Conservation (phyloP, 176 grass and related monocot genomes). For the Ensete ventricosum region DNA sequence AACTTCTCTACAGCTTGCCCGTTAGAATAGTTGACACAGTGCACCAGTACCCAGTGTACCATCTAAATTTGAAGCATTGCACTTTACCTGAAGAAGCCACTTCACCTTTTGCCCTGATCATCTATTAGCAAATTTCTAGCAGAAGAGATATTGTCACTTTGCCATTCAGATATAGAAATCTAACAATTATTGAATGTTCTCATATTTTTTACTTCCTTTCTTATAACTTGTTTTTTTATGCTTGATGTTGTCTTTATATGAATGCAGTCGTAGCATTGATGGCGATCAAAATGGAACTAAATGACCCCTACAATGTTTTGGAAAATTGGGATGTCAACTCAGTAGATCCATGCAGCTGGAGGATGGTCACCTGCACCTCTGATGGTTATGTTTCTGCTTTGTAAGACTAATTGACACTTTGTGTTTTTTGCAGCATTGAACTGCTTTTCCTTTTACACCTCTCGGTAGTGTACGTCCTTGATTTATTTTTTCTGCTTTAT, state of each 20-base stretch:
- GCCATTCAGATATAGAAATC: not conserved
- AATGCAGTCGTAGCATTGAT: constrained; percentile 50
- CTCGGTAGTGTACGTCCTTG: not conserved
- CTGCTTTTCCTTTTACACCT: not conserved
- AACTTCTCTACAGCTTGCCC: too few species aligned
- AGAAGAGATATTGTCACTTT: not conserved
- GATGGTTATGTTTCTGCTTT: constrained; percentile 36
- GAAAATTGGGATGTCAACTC: constrained; percentile 49
- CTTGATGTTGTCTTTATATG: not conserved
- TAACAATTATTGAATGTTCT: not conserved
- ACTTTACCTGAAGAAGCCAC: not conserved
- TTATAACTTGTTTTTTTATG: not conserved
- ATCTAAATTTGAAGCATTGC: not conserved
- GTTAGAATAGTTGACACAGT: too few species aligned
- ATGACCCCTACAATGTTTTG: constrained; percentile 44
- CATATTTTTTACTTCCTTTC: not conserved
- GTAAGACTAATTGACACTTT: constrained; percentile 20
- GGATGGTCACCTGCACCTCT: constrained; percentile 47
- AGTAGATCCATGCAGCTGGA: constrained; percentile 64
- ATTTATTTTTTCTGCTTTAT: constrained; percentile 10
- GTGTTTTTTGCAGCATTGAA: not conserved
- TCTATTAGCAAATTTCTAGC: not conserved
- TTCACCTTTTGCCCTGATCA: not conserved
- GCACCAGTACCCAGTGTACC: too few species aligned
- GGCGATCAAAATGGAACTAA: constrained; percentile 44